Evolutionary conservation across 768 basidiomycete genomes (phyloP), one percentile per base, ranked within the genome.

Genomic region (Rhodotorula sphaerocarpa): DNA sequence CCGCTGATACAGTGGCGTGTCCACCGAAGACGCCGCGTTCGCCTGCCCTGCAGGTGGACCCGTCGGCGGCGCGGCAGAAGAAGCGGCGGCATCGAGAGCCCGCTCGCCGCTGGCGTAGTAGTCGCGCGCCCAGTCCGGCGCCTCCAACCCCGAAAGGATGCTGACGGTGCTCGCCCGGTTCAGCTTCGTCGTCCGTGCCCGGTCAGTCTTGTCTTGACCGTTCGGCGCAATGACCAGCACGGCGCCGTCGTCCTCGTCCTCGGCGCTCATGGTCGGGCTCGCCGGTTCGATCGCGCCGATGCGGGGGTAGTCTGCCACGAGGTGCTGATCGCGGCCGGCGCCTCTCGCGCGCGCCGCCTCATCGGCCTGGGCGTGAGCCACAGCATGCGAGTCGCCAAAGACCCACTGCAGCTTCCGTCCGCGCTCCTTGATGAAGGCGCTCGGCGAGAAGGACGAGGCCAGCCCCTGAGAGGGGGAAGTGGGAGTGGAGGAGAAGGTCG

Each of bases 121-220:
- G 46, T 66, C 55, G 39, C 58, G 36, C 15, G 65, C 65, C 66
- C 66, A 66, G 20, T 65, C 67, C 9, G 55, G 43, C 52, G 67
- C 67, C 30, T 93, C 92, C 14, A 99, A 82, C 1, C 90, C 90
- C 56, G 88, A 91, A 73, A 99, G 84, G 65, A 99, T 83, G 75
- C 90, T 93, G 73, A 96, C 83, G 1, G 90, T 88, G 72, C 90
- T 93, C 1, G 95, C 95, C 27, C 95, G 86, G 70, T 95, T 92
- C 70, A 85, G 82, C 66, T 82, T 83, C 82, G 36, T 66, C 71
- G 27, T 70, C 60, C n/a, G 54, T 52, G 33, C 43, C 15, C 41
- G 57, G 23, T 16, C 48, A 48, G 50, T 30, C 43, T 51, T 56
- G 50, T 46, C 57, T 58, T 25, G 57, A 51, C 20, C 50, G 36